Conservation (phyloP, 2,329 filamentous ascomycete species). For the Pleoardoris graminearum region DNA sequence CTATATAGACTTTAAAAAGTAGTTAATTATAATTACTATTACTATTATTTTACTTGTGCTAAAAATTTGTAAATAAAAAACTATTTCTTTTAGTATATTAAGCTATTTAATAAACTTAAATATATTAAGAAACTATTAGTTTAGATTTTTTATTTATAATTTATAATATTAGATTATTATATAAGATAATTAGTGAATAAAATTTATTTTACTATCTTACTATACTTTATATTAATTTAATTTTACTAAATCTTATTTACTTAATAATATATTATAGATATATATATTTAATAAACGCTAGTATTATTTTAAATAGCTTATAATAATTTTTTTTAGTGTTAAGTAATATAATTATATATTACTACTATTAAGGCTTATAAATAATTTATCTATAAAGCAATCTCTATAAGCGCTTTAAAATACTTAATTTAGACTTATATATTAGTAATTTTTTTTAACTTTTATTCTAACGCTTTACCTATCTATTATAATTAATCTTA, state of each 20-base stretch:
- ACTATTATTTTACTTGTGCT: background rate
- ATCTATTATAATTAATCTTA: no score
- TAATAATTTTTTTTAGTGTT: no score
- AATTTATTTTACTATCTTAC: conserved; percentile 13
- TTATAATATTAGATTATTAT: conserved; percentile 14
- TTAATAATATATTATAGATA: no score
- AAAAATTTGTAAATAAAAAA: conserved; percentile 21
- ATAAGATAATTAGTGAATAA: conserved; percentile 13
- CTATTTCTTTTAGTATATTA: conserved; percentile 19
- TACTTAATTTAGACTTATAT: no score
- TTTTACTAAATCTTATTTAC: background rate
- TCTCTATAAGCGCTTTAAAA: no score
- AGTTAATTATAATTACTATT: background rate
- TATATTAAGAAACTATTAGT: conserved; percentile 52
- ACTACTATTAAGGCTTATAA: no score
- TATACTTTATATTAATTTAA: conserved; percentile 1
- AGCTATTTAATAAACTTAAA: conserved; percentile 9
- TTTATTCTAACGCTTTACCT: no score
- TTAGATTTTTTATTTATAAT: conserved; percentile 37
- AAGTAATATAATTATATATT: no score
- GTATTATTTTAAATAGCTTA: no score
- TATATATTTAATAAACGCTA: no score
- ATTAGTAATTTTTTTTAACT: no score
- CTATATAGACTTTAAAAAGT: background rate
- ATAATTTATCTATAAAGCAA: no score